Conservation (phyloP, 2,329 filamentous ascomycete species). For the Dothiorella sarmentorum region DNA sequence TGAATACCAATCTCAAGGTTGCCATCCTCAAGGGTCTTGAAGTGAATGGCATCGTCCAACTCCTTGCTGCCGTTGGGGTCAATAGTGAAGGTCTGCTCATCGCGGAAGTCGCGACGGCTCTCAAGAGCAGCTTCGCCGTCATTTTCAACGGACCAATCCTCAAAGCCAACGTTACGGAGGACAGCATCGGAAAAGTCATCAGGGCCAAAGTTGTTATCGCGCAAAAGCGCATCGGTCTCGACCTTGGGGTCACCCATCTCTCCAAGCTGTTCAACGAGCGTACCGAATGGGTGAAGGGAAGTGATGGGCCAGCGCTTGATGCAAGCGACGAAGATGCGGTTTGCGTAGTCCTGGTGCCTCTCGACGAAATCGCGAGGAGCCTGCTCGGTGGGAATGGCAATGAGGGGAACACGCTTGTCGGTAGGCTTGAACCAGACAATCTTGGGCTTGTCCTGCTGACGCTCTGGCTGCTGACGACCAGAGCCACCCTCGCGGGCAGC, state of each 20-base stretch:
- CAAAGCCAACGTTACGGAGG: conserved; percentile 83
- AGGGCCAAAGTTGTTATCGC: conserved; percentile 97
- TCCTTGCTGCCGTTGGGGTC: conserved; percentile 85
- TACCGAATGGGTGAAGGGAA: conserved; percentile 97
- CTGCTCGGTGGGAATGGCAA: conserved; percentile 97
- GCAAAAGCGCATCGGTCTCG: conserved; percentile 92
- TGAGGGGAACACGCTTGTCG: conserved; percentile 95
- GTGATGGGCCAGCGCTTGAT: conserved; percentile 99
- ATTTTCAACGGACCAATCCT: conserved; percentile 83
- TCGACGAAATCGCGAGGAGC: conserved; percentile 97
- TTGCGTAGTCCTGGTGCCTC: conserved; percentile 95
- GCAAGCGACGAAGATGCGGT: conserved; percentile 96
- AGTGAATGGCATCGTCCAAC: conserved; percentile 87
- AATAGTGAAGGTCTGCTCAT: conserved; percentile 85
- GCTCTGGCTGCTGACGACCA: conserved; percentile 71
- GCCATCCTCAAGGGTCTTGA: conserved; percentile 78
- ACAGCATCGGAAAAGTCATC: conserved; percentile 98
- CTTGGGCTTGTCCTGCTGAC: conserved; percentile 94
- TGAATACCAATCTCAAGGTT: conserved; percentile 93
- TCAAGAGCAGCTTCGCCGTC: conserved; percentile 74
- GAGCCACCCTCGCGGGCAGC: conserved; percentile 79
- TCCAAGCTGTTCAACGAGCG: conserved; percentile 92
- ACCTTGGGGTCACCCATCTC: conserved; percentile 97
- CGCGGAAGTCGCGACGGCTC: conserved; percentile 83
- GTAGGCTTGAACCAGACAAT: conserved; percentile 99